Base-by-base conservation (phyloP, 148 eudicot genomes). In the Polygonum aviculare region DNA sequence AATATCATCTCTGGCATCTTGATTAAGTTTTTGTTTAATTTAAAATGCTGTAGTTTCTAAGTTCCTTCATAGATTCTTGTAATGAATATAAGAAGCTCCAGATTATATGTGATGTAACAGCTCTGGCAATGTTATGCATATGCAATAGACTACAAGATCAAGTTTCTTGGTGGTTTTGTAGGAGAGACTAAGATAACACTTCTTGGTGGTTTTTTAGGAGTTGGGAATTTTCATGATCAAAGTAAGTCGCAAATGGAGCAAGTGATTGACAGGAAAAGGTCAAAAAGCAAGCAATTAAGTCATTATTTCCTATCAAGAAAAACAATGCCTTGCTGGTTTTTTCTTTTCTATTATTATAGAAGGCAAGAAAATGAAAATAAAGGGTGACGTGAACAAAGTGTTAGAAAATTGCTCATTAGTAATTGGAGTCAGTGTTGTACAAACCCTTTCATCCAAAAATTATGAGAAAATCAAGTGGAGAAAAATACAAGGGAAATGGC, bases 21-120 rank as follows among this genome's bases (percentile, higher is more conserved):
- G 44, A 67, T 67, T 26, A 36, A 67, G 72, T 35, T 67, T 60
- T 67, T 67, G 72, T 67, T 67, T 67, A 36, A 15, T 67, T 63
- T 36, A 10, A 35, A 41, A 67, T 67, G 72, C 45, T 54, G 60
- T 54, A 60, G 69, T 60, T 60, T 60, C 10, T 1, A 67, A 36
- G 36, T 67, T 67, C 72, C 45, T 36, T 22, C 63, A 57, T 31
- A 60, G 21, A 67, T 67, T 12, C 22, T 36, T 67, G 44, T 67
- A 35, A 35, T 67, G 72, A 38, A 36, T 67, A 67, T 67, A 67
- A 36, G 44, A 67, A 15, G 19, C 72, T 36, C 21, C 63, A 57
- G 9, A 19, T 19, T 6, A 60, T 60, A 38, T 60, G 38, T 60
- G 4, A 14, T 60, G 67, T 60, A 31, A 60, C 36, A 60, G 67